Percentiles rank a stretch among this genome's conserved stretches.
These are phyloP conservation scores for Niveomyces coronatus DNA, from an alignment of 2,329 filamentous ascomycete genomes.

Conservation along the genomic window DNA sequence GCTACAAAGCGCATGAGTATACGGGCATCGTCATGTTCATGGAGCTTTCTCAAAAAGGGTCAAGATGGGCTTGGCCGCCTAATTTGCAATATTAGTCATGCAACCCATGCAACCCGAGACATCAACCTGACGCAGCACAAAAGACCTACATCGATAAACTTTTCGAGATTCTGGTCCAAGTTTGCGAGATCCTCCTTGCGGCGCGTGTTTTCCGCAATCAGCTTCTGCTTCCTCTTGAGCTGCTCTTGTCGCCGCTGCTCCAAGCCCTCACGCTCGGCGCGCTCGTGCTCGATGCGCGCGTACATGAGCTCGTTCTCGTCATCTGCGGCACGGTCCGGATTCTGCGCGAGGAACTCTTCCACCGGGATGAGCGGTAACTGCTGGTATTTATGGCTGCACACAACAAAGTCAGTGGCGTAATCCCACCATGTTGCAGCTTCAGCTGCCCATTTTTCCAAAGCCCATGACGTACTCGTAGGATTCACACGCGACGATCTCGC, in stretches of 20 bases:
- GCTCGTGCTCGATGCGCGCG: constrained; percentile 84
- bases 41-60: constrained; percentile 70
- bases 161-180: constrained; percentile 84
- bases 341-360: constrained; percentile 67
- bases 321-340: constrained; percentile 62
- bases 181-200: constrained; percentile 88
- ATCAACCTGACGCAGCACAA: no score
- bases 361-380: constrained; percentile 75
- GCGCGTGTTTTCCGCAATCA: constrained; percentile 70
- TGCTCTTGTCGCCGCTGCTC: constrained; percentile 76
- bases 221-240: constrained; percentile 53
- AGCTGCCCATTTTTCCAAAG: not conserved
- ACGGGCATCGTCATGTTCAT: no score
- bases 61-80: constrained; percentile 83
- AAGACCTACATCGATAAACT: constrained; percentile 71
- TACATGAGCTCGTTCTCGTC: constrained; percentile 79
- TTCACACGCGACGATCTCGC: constrained; percentile 84
- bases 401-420: not conserved
- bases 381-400: constrained; percentile 71
- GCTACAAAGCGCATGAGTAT: no score
- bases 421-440: not conserved
- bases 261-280: constrained; percentile 69
- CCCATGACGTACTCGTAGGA: constrained; percentile 65
- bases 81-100: constrained; percentile 14
- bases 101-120: not conserved